These are phyloP conservation scores for Globisporangium apiculatum DNA, from an alignment of 352 stramenopile species.

Conservation along the genomic window DNA sequence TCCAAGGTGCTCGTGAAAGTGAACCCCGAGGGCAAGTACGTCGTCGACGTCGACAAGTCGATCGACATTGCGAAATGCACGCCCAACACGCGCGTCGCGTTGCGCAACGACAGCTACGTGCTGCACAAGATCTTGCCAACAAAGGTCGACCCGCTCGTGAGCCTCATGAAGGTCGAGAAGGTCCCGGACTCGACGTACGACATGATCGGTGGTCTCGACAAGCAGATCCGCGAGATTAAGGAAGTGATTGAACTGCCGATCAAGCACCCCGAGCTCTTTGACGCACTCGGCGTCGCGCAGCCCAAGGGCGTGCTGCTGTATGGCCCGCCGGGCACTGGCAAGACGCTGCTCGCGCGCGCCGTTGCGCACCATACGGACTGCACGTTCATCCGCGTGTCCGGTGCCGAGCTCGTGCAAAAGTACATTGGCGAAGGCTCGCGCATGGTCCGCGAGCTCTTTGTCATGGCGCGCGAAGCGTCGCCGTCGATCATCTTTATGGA, in stretches of 20 bases:
- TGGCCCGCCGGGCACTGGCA: constrained; percentile 96
- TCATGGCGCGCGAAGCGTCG: constrained; percentile 96
- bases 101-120: constrained; percentile 99
- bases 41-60: constrained; percentile 98
- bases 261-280: constrained; percentile 99
- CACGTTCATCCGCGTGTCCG: constrained; percentile 99
- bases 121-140: constrained; percentile 99
- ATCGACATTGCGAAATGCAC: constrained; percentile 95
- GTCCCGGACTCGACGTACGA: constrained; percentile 99
- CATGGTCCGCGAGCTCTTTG: constrained; percentile 99
- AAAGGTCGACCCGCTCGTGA: constrained; percentile 94
- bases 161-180: constrained; percentile 97
- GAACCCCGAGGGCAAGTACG: constrained; percentile 99
- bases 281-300: constrained; percentile 97
- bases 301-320: constrained; percentile 95
- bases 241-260: constrained; percentile 99
- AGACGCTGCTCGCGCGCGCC: constrained; percentile 97
- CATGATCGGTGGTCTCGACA: constrained; percentile 99
- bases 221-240: constrained; percentile 99
- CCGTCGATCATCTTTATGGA: constrained; percentile 99
- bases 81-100: constrained; percentile 97
- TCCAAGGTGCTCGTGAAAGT: constrained; percentile 99
- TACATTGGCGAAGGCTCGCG: constrained; percentile 99
- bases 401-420: constrained; percentile 99
- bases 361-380: constrained; percentile 99